A percentile compares a stretch with the other conserved stretches of the same genome.
phyloP scores from a whole-genome alignment of 495 filamentous ascomycete genomes.

The Aspergillus campestris region DNA sequence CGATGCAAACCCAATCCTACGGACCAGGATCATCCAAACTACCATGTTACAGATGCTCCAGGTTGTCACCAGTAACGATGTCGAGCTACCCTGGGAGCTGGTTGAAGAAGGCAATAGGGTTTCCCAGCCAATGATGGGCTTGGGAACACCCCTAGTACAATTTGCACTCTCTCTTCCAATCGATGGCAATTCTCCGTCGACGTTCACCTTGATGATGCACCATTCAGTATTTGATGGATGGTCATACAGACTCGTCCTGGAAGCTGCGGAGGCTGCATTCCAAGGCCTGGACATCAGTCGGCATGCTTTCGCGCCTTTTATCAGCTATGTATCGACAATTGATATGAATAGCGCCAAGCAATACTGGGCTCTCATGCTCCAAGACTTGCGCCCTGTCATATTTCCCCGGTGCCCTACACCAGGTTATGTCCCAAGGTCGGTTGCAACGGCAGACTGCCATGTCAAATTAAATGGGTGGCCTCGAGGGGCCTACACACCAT shows the following conservation, averaged over 20 bases:
- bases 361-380: too few relatives aligned
- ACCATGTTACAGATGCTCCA: not conserved
- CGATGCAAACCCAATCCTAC: constrained; percentile 21
- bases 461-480: not conserved
- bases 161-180: too few relatives aligned
- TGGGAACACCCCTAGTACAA: too few relatives aligned
- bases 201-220: constrained; percentile 46
- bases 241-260: constrained; percentile 26
- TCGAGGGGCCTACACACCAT: constrained; percentile 8
- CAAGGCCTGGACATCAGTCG: constrained; percentile 7
- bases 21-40: constrained; percentile 28
- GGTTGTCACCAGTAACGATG: not conserved
- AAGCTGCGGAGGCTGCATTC: constrained; percentile 54
- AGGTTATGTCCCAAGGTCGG: too few relatives aligned
- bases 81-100: too few relatives aligned
- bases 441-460: too few relatives aligned
- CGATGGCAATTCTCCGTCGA: not conserved
- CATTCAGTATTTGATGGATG: constrained; percentile 54
- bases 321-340: too few relatives aligned
- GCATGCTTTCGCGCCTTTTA: not conserved
- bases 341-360: too few relatives aligned
- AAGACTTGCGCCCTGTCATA: too few relatives aligned
- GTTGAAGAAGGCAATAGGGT: too few relatives aligned
- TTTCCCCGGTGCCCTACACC: too few relatives aligned
- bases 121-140: too few relatives aligned